phyloP scores from a whole-genome alignment of 352 stramenopile species.

The Phytophthora colocasiae region DNA sequence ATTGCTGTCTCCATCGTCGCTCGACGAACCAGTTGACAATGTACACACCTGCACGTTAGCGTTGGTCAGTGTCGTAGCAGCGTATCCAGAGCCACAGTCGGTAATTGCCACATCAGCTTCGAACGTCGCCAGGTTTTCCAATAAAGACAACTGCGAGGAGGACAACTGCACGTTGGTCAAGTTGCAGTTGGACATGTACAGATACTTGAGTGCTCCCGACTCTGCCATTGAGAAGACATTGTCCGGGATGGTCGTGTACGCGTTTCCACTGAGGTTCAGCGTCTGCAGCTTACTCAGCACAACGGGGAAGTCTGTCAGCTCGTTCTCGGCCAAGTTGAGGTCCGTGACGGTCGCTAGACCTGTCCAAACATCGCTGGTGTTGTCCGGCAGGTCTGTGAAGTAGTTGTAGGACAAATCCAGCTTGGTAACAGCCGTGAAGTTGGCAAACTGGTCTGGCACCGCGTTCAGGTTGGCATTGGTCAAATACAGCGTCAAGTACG shows the following conservation, averaged over 20 bases:
- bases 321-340: conserved; percentile 51
- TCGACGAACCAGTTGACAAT: conserved; percentile 20
- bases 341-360: conserved; percentile 43
- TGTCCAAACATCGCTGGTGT: conserved; percentile 38
- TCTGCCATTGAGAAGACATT: conserved; percentile 53
- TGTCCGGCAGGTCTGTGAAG: conserved; percentile 48
- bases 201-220: conserved; percentile 44
- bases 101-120: conserved; percentile 54
- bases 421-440: conserved; percentile 38
- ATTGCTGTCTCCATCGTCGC: conserved; percentile 27
- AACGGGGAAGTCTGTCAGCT: conserved; percentile 48
- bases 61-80: conserved; percentile 28
- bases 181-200: conserved; percentile 60
- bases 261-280: conserved; percentile 60
- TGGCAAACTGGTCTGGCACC: conserved; percentile 45
- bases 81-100: conserved; percentile 38
- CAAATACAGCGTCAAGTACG: conserved; percentile 42
- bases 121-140: conserved; percentile 56
- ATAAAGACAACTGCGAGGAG: conserved; percentile 37
- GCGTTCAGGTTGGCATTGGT: conserved; percentile 57
- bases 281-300: conserved; percentile 40
- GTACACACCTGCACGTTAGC: conserved; percentile 38
- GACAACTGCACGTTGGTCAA: conserved; percentile 66
- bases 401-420: conserved; percentile 62
- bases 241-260: conserved; percentile 51